Percentiles rank a stretch among this genome's conserved stretches.
Evolutionary conservation across 805 yeast species (phyloP).

Genomic region (Candida adriatica): DNA sequence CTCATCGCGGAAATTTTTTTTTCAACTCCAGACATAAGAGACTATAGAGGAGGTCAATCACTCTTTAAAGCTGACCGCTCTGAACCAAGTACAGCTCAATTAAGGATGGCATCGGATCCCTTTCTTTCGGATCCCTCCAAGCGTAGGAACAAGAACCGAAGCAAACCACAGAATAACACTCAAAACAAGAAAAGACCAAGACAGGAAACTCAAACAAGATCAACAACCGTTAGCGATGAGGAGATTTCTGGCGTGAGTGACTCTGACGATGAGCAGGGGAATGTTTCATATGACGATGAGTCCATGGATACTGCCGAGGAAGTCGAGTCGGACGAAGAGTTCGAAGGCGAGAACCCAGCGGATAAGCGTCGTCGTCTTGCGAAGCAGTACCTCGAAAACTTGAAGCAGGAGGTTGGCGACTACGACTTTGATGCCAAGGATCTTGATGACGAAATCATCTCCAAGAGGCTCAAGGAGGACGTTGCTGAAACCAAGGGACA

Average conservation of each 20-base stretch:
- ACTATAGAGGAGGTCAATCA: too few species aligned
- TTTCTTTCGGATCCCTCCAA: constrained; percentile 55
- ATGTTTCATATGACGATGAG: constrained; percentile 26
- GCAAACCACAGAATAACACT: constrained; percentile 10
- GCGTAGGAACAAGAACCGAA: constrained; percentile 26
- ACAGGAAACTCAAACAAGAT: constrained; percentile 1
- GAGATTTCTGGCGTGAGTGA: constrained; percentile 48
- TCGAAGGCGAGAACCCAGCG: constrained; percentile 79
- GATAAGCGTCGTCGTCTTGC: constrained; percentile 94
- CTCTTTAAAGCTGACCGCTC: too few species aligned
- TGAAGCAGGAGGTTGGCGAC: constrained; percentile 52
- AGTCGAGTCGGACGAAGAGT: constrained; percentile 57
- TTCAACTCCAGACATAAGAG: too few species aligned
- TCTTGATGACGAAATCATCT: constrained; percentile 78
- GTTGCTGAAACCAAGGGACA: constrained; percentile 87
- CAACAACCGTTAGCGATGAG: constrained; percentile 32
- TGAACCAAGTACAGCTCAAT: not conserved
- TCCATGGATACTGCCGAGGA: constrained; percentile 28
- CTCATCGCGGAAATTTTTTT: not conserved
- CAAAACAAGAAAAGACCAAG: constrained; percentile 11
- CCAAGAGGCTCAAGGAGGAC: constrained; percentile 75
- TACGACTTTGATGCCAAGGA: constrained; percentile 81
- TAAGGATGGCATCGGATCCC: constrained; percentile 49
- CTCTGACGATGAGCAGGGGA: constrained; percentile 41
- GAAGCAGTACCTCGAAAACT: constrained; percentile 78